phyloP scores from a whole-genome alignment of 2,329 filamentous ascomycete species.

The Pezicula rhizophila region DNA sequence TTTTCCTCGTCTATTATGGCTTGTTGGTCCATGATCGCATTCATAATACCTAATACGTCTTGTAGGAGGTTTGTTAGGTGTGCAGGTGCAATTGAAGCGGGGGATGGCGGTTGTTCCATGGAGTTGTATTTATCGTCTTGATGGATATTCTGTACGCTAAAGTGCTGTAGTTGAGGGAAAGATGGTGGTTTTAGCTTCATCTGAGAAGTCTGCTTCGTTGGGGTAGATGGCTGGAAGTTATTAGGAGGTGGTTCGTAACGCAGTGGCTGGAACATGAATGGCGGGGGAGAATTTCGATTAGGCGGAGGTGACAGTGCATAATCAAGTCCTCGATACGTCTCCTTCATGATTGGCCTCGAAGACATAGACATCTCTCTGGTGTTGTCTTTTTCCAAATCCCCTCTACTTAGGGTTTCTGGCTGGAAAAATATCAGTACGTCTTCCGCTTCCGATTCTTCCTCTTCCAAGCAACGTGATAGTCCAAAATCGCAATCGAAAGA shows the following conservation, averaged over 20 bases:
- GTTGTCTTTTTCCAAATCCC: not conserved
- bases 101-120: slow-evolving; percentile 3
- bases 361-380: slow-evolving; percentile 7
- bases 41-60: slow-evolving; percentile 15
- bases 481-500: not conserved
- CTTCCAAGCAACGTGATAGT: not conserved
- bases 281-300: not conserved
- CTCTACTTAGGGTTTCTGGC: not conserved
- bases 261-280: not conserved
- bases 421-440: slow-evolving; percentile 8
- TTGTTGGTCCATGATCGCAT: slow-evolving; percentile 10
- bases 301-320: not conserved
- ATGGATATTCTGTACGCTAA: not conserved
- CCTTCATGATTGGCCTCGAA: not conserved
- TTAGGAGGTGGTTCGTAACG: not conserved
- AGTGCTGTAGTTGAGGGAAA: not conserved
- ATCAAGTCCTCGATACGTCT: not conserved
- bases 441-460: slow-evolving; percentile 3
- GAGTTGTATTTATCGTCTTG: not conserved
- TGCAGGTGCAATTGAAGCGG: slow-evolving; percentile 8
- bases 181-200: not conserved
- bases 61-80: slow-evolving; percentile 12
- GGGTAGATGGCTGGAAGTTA: not conserved
- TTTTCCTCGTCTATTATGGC: slow-evolving; percentile 8
- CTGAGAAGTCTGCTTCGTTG: not conserved